phyloP scores from a whole-genome alignment of 495 filamentous ascomycete species.

The Immersiella caudata region DNA sequence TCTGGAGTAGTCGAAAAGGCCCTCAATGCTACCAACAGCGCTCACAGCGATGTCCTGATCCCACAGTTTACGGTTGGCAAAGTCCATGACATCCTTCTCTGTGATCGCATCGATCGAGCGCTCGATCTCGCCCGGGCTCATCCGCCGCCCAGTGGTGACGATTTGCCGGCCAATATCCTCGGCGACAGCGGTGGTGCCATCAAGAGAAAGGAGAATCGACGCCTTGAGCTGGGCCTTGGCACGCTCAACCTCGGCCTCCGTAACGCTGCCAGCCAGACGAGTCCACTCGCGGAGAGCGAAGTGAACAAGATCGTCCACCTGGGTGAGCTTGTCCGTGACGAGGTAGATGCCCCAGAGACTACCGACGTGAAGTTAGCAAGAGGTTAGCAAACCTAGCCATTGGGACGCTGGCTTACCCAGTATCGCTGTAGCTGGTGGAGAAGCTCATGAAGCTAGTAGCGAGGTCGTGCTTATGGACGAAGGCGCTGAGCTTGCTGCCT shows the following conservation, averaged over 20 bases:
- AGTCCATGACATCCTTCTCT: conserved; percentile 95
- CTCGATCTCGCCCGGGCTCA: conserved; percentile 93
- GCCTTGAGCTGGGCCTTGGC: conserved; percentile 99
- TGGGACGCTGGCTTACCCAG: conserved; percentile 67
- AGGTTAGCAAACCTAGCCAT: background rate
- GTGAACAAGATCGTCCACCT: conserved; percentile 93
- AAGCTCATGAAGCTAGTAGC: conserved; percentile 99
- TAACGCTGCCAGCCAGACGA: conserved; percentile 82
- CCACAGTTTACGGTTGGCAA: conserved; percentile 89
- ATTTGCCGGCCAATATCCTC: conserved; percentile 99
- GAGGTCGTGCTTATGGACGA: conserved; percentile 88
- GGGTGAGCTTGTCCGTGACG: conserved; percentile 83
- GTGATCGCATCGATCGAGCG: conserved; percentile 82
- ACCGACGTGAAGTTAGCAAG: conserved; percentile 23
- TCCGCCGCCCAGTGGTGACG: conserved; percentile 91
- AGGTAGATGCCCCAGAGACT: conserved; percentile 99
- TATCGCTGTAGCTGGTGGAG: conserved; percentile 98
- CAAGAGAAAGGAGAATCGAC: conserved; percentile 92
- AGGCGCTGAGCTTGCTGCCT: conserved; percentile 94
- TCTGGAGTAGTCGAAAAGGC: conserved; percentile 84
- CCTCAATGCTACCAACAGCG: conserved; percentile 91
- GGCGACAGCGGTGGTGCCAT: conserved; percentile 94
- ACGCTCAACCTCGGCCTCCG: conserved; percentile 89
- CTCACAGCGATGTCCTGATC: conserved; percentile 94
- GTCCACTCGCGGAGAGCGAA: conserved; percentile 99